Percentiles rank a stretch among this genome's conserved stretches.
phyloP scores from a whole-genome alignment of 2,329 filamentous ascomycete genomes.

The Claviceps citrina region DNA sequence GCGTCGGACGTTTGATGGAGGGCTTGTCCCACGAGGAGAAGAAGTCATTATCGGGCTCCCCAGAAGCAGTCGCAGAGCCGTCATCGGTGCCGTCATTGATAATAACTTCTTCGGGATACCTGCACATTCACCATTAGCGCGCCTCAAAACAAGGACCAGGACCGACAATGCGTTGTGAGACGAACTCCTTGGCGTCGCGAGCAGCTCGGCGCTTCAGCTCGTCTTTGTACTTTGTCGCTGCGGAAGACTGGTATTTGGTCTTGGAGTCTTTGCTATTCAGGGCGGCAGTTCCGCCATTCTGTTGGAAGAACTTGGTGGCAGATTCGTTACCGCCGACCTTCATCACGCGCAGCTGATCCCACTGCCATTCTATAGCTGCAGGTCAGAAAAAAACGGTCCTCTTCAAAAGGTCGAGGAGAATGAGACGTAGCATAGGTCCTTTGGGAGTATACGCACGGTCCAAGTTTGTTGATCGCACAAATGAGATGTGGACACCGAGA shows the following conservation, averaged over 20 bases:
- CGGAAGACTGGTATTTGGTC: conserved; percentile 86
- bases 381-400: conserved; percentile 57
- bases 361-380: conserved; percentile 67
- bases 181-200: conserved; percentile 71
- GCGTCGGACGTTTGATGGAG: conserved; percentile 87
- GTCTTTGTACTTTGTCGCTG: conserved; percentile 96
- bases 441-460: conserved; percentile 54
- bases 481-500: conserved; percentile 95
- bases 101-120: conserved; percentile 71
- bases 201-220: conserved; percentile 78
- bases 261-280: conserved; percentile 93
- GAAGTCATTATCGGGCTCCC: conserved; percentile 85
- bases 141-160: neutral
- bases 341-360: conserved; percentile 94
- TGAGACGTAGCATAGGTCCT: neutral
- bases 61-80: conserved; percentile 59
- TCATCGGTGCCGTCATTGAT: conserved; percentile 62
- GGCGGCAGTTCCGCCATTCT: conserved; percentile 84
- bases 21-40: conserved; percentile 99
- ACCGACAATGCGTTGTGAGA: neutral
- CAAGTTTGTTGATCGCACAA: conserved; percentile 94
- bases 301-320: conserved; percentile 95
- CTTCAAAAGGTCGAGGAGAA: too few species aligned
- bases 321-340: conserved; percentile 98
- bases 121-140: conserved; percentile 23